Percentiles rank a stretch among this genome's conserved stretches.
Conservation (phyloP, 768 basidiomycete species). For the Boletus eberwhitei region DNA sequence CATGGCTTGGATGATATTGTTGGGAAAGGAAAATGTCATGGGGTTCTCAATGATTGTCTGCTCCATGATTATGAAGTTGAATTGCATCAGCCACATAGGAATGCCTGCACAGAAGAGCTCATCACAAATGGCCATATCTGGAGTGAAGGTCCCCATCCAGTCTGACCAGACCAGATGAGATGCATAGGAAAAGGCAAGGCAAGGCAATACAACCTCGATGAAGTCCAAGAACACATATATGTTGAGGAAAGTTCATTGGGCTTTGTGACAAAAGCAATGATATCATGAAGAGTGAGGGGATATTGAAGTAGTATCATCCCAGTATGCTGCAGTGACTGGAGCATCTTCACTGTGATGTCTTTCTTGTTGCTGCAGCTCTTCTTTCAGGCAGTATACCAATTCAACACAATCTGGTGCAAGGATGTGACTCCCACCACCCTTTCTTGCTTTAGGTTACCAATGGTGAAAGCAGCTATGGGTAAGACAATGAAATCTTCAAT, state of each 20-base stretch:
- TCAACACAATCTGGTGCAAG: not conserved
- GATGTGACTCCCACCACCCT: not conserved
- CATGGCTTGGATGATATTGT: not conserved
- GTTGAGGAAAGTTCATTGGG: not conserved
- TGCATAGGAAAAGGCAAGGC: not conserved
- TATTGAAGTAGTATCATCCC: not conserved
- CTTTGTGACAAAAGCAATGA: not conserved
- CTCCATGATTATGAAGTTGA: not conserved
- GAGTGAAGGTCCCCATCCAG: not conserved
- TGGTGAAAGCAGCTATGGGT: not conserved
- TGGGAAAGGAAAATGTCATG: not conserved
- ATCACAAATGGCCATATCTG: not conserved
- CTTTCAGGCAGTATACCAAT: not conserved
- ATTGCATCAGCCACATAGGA: not conserved
- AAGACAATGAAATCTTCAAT: not conserved
- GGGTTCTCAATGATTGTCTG: not conserved
- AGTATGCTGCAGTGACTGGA: not conserved
- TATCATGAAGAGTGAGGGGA: not conserved
- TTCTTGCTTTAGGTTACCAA: not conserved
- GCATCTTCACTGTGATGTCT: not conserved
- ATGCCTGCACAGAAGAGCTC: not conserved
- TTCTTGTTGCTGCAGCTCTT: not conserved
- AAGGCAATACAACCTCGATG: not conserved
- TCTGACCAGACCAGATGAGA: too few relatives aligned
- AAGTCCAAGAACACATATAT: not conserved